phyloP scores from a whole-genome alignment of 2,329 filamentous ascomycete species.

The Aspergillus ochraceoroseus region DNA sequence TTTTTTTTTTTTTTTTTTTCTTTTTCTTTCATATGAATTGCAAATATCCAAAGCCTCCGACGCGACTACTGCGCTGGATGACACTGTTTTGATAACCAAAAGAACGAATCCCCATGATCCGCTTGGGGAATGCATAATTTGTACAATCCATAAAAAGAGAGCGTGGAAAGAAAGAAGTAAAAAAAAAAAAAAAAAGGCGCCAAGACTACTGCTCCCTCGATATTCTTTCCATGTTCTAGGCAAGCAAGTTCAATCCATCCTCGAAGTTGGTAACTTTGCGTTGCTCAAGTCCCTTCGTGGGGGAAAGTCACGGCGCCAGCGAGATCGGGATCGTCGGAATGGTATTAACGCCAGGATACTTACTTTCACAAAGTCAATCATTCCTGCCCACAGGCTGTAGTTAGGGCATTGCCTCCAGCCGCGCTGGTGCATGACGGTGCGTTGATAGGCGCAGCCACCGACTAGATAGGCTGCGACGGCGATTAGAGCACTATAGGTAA shows the following conservation, averaged over 20 bases:
- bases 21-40: neutral
- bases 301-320: conserved; percentile 21
- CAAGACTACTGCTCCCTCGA: conserved; percentile 9
- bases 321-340: conserved; percentile 28
- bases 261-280: conserved; percentile 29
- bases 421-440: conserved; percentile 86
- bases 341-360: conserved; percentile 44
- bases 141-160: no score
- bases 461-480: conserved; percentile 83
- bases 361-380: conserved; percentile 79
- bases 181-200: conserved; percentile 9
- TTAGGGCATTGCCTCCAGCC: conserved; percentile 96
- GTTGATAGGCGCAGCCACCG: conserved; percentile 91
- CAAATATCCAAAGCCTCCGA: neutral
- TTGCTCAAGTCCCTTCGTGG: conserved; percentile 24
- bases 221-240: conserved; percentile 20
- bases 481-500: conserved; percentile 50
- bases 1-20: conserved; percentile 2
- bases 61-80: no score
- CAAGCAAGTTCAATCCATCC: conserved; percentile 34
- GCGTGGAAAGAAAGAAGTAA: conserved; percentile 3
- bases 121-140: neutral
- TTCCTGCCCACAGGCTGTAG: conserved; percentile 84
- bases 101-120: neutral
- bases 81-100: neutral